phyloP scores from a whole-genome alignment of 2,329 filamentous ascomycete species.

The Talaromyces sp. region DNA sequence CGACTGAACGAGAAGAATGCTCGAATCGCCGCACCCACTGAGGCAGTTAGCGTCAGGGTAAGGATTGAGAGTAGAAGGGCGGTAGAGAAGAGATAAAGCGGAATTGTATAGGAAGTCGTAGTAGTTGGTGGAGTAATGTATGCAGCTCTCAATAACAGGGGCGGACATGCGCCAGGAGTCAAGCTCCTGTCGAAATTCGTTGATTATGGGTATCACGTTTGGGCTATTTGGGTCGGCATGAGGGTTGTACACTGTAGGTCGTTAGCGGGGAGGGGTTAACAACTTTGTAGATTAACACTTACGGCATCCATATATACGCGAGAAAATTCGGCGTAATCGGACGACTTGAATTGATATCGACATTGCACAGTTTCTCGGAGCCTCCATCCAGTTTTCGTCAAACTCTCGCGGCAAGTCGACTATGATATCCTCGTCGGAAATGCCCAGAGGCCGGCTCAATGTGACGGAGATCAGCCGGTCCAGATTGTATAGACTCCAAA shows the following conservation, averaged over 20 bases:
- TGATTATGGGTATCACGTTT: conserved; percentile 22
- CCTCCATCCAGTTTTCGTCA: conserved; percentile 34
- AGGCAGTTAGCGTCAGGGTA: conserved; percentile 31
- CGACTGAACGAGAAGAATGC: conserved; percentile 32
- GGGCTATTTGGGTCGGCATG: conserved; percentile 19
- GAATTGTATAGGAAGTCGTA: conserved; percentile 37
- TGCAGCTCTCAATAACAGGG: conserved; percentile 30
- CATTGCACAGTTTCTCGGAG: conserved; percentile 30
- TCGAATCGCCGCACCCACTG: conserved; percentile 33
- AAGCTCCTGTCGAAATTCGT: conserved; percentile 31
- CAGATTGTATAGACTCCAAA: conserved; percentile 41
- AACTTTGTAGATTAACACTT: conserved; percentile 11
- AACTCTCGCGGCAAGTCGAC: conserved; percentile 32
- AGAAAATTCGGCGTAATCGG: conserved; percentile 32
- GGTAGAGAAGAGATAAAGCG: conserved; percentile 33
- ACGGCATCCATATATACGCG: conserved; percentile 35
- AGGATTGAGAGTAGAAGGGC: conserved; percentile 32
- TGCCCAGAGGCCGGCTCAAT: conserved; percentile 33
- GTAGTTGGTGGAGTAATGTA: conserved; percentile 36
- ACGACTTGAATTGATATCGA: conserved; percentile 35
- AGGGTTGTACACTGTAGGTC: conserved; percentile 27
- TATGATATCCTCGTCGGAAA: conserved; percentile 39
- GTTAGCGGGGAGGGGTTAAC: conserved; percentile 4
- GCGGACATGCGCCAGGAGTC: conserved; percentile 33
- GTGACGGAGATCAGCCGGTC: conserved; percentile 37